phyloP scores from a whole-genome alignment of 371 early-diverging fungal species.

The Syncephalastrum racemosum region DNA sequence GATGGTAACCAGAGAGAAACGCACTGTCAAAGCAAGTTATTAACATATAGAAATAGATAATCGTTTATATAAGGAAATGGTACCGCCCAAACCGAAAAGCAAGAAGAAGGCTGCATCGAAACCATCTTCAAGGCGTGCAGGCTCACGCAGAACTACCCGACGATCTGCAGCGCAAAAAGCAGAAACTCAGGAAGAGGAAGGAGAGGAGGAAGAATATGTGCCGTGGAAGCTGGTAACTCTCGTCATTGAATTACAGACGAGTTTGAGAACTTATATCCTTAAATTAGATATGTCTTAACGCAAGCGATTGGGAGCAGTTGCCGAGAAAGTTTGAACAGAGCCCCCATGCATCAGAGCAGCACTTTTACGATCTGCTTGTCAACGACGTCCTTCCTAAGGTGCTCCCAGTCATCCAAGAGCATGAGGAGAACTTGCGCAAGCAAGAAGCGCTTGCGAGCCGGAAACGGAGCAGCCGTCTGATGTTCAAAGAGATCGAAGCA shows the following conservation, averaged over 20 bases:
- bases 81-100: constrained; percentile 31
- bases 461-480: constrained; percentile 68
- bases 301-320: constrained; percentile 63
- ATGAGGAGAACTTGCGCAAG: constrained; percentile 49
- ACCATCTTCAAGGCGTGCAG: constrained; percentile 14
- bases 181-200: constrained; percentile 24
- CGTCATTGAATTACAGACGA: constrained; percentile 3
- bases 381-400: constrained; percentile 63
- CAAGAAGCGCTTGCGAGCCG: constrained; percentile 59
- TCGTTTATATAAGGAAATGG: constrained; percentile 62
- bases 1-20: constrained; percentile 52
- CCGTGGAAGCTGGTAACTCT: constrained; percentile 46
- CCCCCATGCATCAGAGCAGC: constrained; percentile 56
- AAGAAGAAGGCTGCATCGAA: constrained; percentile 15
- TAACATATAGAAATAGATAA: constrained; percentile 56
- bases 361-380: constrained; percentile 50
- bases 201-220: constrained; percentile 36
- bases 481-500: constrained; percentile 54
- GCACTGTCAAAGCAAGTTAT: not conserved
- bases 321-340: constrained; percentile 54
- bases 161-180: constrained; percentile 22
- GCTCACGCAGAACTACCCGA: constrained; percentile 21
- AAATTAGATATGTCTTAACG: constrained; percentile 52
- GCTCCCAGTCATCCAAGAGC: constrained; percentile 54
- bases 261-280: not conserved